Evolutionary conservation across 1,284 basidiomycete genomes (phyloP).

Genomic region (Malassezia slooffiae): DNA sequence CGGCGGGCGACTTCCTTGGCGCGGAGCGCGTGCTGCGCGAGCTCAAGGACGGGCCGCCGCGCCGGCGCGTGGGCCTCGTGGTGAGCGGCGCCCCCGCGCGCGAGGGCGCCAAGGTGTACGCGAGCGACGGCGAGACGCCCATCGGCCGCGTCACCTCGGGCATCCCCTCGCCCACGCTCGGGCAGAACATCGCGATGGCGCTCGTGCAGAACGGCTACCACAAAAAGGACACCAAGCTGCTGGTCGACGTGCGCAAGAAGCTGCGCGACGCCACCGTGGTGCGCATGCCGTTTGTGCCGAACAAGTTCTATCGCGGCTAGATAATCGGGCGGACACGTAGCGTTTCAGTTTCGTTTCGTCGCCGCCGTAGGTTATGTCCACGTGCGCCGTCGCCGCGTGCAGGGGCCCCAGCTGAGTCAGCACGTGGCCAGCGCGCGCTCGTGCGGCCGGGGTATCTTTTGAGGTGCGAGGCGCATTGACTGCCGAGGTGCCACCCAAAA

Average conservation of each 20-base stretch:
- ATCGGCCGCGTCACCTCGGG: constrained; percentile 70
- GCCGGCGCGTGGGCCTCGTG: constrained; percentile 71
- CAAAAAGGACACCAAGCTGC: constrained; percentile 76
- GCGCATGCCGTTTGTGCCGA: constrained; percentile 65
- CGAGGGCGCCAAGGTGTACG: constrained; percentile 69
- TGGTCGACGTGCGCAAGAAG: constrained; percentile 68
- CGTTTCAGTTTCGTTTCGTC: too few species aligned
- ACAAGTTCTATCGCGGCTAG: constrained; percentile 41
- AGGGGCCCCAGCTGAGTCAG: too few species aligned
- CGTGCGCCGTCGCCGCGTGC: too few species aligned
- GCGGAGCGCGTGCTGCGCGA: constrained; percentile 66
- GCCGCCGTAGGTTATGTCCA: too few species aligned
- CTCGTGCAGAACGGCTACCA: constrained; percentile 68
- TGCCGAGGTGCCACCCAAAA: too few species aligned
- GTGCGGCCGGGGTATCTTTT: too few species aligned
- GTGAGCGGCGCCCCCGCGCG: constrained; percentile 73
- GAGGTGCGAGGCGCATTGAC: too few species aligned
- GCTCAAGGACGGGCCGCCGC: constrained; percentile 61
- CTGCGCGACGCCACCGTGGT: constrained; percentile 59
- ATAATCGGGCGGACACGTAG: background rate
- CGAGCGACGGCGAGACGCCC: constrained; percentile 51
- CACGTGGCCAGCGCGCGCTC: too few species aligned
- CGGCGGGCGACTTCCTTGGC: constrained; percentile 64
- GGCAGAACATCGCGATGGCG: constrained; percentile 91
- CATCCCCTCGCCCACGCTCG: constrained; percentile 82